These are phyloP conservation scores for Mucor circinelloides DNA, from an alignment of 371 early-diverging fungal genomes.

Conservation along the genomic window DNA sequence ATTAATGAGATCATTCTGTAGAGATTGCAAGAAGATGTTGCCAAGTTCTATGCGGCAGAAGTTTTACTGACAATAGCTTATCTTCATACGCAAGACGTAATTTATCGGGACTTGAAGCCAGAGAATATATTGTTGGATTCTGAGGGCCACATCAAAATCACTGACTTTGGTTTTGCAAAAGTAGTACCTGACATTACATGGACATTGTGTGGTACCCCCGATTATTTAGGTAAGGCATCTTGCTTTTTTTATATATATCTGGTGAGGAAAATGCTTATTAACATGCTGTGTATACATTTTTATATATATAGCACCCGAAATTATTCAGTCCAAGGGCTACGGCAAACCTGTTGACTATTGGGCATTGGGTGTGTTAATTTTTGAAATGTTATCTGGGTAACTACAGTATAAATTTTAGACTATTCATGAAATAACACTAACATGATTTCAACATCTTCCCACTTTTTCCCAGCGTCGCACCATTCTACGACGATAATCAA, in stretches of 20 bases:
- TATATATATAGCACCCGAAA: constrained; percentile 93
- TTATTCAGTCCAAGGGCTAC: constrained; percentile 95
- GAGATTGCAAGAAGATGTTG: constrained; percentile 87
- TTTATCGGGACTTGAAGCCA: constrained; percentile 96
- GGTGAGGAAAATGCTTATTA: neutral
- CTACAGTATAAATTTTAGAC: neutral
- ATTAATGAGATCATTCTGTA: constrained; percentile 38
- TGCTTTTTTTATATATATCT: neutral
- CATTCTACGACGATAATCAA: constrained; percentile 91
- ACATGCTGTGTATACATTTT: constrained; percentile 26
- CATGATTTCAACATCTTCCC: constrained; percentile 10
- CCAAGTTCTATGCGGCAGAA: constrained; percentile 81
- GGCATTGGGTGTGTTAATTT: constrained; percentile 94
- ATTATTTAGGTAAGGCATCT: constrained; percentile 63
- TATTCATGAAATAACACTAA: neutral
- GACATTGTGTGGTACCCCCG: constrained; percentile 98
- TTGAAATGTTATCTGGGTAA: constrained; percentile 90
- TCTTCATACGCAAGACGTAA: constrained; percentile 87
- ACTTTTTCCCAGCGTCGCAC: constrained; percentile 54
- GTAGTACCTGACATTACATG: constrained; percentile 65
- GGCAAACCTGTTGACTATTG: constrained; percentile 97
- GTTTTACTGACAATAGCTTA: constrained; percentile 84
- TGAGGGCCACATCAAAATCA: constrained; percentile 94
- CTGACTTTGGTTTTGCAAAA: constrained; percentile 99
- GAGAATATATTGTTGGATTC: constrained; percentile 91